Base-by-base conservation (phyloP, 495 filamentous ascomycete genomes). In the Xylaria scruposa region DNA sequence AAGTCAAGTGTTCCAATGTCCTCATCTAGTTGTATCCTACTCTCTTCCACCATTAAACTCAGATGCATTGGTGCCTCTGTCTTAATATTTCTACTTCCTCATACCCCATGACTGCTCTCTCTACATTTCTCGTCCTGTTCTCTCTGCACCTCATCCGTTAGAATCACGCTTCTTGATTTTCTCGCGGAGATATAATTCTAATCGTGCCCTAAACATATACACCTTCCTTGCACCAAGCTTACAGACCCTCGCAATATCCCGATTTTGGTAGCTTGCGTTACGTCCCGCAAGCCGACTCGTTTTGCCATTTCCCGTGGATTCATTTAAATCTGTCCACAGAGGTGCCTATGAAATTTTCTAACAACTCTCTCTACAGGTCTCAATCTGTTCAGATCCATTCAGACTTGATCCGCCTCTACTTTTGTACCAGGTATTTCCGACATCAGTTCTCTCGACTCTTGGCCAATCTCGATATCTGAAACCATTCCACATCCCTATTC, bases 381-480 rank as follows among this genome's bases (percentile, higher is more conserved):
- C 56, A 29, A 63, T 53, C 70, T 53, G 70, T 63, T 72, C 70
- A 44, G 63, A 56, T 36, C 36, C 53, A 56, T 46, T 19, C 40
- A 61, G 42, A 67, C 49, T 53, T 38, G 44, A 67, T 62, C 63
- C 9, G 29, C 53, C 44, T 72, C 62, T 51, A 67, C 70, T 67
- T 60, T 67, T 72, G 63, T 72, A 72, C 70, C 40, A 72, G 70
- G 70, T 72, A 72, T 42, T 47, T 58, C 26, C 44, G 29, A 65
- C 58, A 17, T 31, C 19, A n/a, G 1, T 56, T 24, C n/a, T 26
- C 24, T 49, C 42, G 26, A 49, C 19, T n/a, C n/a, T 24, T 26
- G 24, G 17, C 47, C 63, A 10, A 36, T 53, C 15, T 24, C 26
- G 46, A 51, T 44, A 2, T 15, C 33, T 12, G 10, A 60, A 38